Evolutionary conservation across 805 yeast genomes (phyloP), one percentile per base, ranked within the genome.

Genomic region (Monosporozyma aerobia): DNA sequence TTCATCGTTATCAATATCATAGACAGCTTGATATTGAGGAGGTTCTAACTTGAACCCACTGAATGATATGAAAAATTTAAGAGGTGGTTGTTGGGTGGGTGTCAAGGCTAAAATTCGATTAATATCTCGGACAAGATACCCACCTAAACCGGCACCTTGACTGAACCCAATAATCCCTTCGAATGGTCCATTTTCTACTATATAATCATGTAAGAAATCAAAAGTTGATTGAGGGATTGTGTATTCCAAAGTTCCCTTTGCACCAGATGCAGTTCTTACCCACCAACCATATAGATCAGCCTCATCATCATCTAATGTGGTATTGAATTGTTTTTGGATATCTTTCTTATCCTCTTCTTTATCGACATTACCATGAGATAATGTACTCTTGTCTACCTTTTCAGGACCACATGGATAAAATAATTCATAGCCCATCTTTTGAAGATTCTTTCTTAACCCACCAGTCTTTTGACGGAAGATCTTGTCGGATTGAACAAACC

Each of bases 71-170:
- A 80, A 88, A 65, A 88, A 90, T 61, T 84, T 79, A 55, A 90
- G 54, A 16, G 59, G 50, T n/a, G 73, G 73, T 23, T 81, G 83
- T 56, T 62, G 57, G 50, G 57, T 59, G 57, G 56, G 53, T 63
- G 77, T 56, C 33, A 67, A 51, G 43, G 57, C 56, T 25, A 59
- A 76, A 72, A 55, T 77, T 56, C 47, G 73, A 69, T 81, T 78
- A 37, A 77, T 72, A 54, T 79, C 75, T 47, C 85, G 74, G 25
- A 85, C 64, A 13, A 87, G 66, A 5, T 87, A 63, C 1, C 75
- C 95, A 0, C 84, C 82, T 25, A 90, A 68, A 0, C 90, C 95
- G 3, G 96, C 95, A 49, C 99, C 99, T 69, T 94, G 98, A 27
- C 95, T 84, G 63, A 92, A 92, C 0, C 97, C 97, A 44, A 92